Conservation (phyloP, 345 rosid genomes). For the Citrus unshiu region DNA sequence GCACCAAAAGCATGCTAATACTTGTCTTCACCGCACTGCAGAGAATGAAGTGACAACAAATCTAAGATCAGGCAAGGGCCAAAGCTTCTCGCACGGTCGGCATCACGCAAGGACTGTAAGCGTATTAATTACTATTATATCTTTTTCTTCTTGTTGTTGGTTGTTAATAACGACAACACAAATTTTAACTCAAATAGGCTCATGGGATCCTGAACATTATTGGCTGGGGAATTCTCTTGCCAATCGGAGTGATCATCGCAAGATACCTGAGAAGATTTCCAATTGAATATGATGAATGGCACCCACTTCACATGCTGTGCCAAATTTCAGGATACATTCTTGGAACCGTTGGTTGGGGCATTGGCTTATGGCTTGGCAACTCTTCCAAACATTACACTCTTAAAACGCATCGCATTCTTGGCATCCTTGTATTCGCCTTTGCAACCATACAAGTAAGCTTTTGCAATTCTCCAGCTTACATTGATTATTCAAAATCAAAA, state of each 20-base stretch:
- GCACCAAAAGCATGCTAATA: neutral
- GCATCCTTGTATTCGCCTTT: conserved; percentile 32
- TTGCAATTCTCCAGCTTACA: neutral
- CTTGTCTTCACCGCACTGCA: neutral
- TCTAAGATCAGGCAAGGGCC: conserved; percentile 25
- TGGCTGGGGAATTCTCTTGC: conserved; percentile 42
- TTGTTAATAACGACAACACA: neutral
- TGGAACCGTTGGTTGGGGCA: conserved; percentile 39
- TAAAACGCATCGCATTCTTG: conserved; percentile 31
- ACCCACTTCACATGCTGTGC: conserved; percentile 26
- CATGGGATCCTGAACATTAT: conserved; percentile 41
- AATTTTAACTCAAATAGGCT: conserved; percentile 14
- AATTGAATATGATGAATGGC: conserved; percentile 32
- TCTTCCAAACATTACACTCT: conserved; percentile 19
- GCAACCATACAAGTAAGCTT: conserved; percentile 33
- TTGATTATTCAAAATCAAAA: too few relatives aligned
- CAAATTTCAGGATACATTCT: conserved; percentile 31
- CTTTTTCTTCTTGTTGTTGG: too few relatives aligned
- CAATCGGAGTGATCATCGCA: conserved; percentile 31
- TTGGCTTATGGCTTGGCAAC: conserved; percentile 33
- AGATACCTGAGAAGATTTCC: conserved; percentile 31
- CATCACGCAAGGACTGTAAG: conserved; percentile 28
- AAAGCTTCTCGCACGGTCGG: neutral
- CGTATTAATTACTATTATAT: neutral
- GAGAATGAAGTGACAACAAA: conserved; percentile 21